Evolutionary conservation across 2,329 filamentous ascomycete genomes (phyloP).

Genomic region (Penicillium thymicola): DNA sequence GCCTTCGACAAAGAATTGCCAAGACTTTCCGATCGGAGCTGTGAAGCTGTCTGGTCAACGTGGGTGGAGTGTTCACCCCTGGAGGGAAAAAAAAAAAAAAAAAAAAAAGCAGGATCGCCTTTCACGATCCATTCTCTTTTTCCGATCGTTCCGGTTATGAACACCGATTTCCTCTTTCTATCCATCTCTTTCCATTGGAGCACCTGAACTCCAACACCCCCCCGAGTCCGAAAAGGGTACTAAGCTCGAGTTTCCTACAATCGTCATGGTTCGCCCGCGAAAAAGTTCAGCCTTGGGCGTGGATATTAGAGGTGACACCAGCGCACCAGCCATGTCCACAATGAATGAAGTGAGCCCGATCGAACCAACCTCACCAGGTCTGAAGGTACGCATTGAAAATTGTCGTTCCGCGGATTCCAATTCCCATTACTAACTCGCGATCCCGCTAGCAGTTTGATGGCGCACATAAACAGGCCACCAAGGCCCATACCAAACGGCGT

Average conservation of each 20-base stretch:
- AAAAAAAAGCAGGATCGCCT: conserved; percentile 2
- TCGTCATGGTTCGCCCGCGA: conserved; percentile 39
- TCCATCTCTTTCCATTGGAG: background rate
- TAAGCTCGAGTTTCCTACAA: background rate
- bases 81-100: conserved; percentile 5
- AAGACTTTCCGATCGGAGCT: conserved; percentile 7
- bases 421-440: background rate
- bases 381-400: conserved; percentile 28
- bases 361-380: conserved; percentile 28
- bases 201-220: conserved; percentile 1
- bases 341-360: conserved; percentile 39
- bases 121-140: background rate
- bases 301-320: conserved; percentile 48
- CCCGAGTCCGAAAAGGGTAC: background rate
- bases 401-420: conserved; percentile 10
- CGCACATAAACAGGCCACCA: conserved; percentile 28
- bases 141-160: conserved; percentile 3
- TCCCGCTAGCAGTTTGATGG: conserved; percentile 21
- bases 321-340: conserved; percentile 46
- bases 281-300: conserved; percentile 46
- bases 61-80: conserved; percentile 2
- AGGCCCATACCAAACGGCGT: conserved; percentile 44
- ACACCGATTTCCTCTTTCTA: background rate
- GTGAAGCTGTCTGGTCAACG: background rate
- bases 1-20: background rate